phyloP scores from a whole-genome alignment of 306 rosid species.

The cucumber (Cucumis sativus) region Cucumber_9930_V3 NC_026655.2:23662001-23662500 shows the following conservation, averaged over 20 bases:
- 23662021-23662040: too few relatives aligned
- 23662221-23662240: too few relatives aligned
- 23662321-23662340: background rate
- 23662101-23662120: too few relatives aligned
- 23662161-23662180: too few relatives aligned
- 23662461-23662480: background rate
- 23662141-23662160: too few relatives aligned
- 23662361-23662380: background rate
- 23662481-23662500: background rate
- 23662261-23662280: too few relatives aligned
- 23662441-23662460: background rate
- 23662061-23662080: background rate
- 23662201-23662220: too few relatives aligned
- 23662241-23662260: too few relatives aligned
- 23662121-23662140: too few relatives aligned
- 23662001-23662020: too few relatives aligned
- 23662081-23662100: too few relatives aligned
- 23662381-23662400: conserved; percentile 6
- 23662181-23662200: too few relatives aligned
- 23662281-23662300: background rate
- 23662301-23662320: background rate
- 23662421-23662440: background rate
- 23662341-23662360: background rate
- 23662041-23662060: background rate
- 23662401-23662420: background rate